Percentiles rank a stretch among this genome's conserved stretches.
Conservation (phyloP, 441 rosid species). For the Pelargonium cotyledonis region DNA sequence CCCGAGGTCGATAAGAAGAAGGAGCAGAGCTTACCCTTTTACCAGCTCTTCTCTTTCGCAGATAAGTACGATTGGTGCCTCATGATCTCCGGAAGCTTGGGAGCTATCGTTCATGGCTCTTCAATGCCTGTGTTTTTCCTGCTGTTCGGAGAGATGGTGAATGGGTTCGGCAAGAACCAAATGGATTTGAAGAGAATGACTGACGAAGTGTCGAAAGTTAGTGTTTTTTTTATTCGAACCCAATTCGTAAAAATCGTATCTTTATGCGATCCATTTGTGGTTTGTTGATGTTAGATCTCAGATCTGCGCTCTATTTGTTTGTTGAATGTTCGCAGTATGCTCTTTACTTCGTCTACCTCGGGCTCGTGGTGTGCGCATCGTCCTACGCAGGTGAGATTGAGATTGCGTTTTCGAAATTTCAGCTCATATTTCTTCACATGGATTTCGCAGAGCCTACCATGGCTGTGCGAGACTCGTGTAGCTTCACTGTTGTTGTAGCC, state of each 20-base stretch:
- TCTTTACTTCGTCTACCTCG: conserved; percentile 89
- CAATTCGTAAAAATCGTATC: background rate
- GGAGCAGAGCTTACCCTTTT: conserved; percentile 39
- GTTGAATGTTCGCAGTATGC: conserved; percentile 61
- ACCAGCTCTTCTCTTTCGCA: conserved; percentile 60
- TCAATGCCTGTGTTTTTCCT: conserved; percentile 48
- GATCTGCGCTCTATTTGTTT: background rate
- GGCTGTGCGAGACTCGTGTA: no score
- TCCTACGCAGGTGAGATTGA: conserved; percentile 71
- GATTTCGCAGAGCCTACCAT: no score
- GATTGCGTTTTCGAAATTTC: background rate
- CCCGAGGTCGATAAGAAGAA: background rate
- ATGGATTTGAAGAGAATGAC: conserved; percentile 28
- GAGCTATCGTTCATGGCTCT: conserved; percentile 67
- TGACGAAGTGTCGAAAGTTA: conserved; percentile 41
- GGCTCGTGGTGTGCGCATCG: conserved; percentile 87
- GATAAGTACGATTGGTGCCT: conserved; percentile 55
- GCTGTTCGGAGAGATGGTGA: conserved; percentile 46
- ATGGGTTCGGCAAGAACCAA: conserved; percentile 57
- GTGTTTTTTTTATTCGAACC: background rate
- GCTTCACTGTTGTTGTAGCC: no score
- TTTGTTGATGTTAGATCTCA: background rate
- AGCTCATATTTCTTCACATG: no score
- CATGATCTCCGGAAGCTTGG: conserved; percentile 77
- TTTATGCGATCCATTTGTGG: background rate